These are phyloP conservation scores for Euryodendron excelsum DNA, from an alignment of 148 eudicot species.

Conservation along the genomic window DNA sequence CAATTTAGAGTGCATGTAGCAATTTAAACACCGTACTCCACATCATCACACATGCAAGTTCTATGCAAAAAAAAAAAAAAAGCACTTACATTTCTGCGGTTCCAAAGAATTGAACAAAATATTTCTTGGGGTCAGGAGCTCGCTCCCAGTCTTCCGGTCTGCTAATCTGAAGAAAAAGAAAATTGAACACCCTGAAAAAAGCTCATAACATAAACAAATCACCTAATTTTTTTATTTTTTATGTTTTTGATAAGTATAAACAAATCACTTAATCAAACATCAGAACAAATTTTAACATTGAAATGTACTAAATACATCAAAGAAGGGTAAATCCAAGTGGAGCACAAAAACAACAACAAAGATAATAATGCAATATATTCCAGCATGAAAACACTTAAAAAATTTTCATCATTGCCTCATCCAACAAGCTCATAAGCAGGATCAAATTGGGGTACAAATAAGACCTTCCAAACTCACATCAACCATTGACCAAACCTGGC, in stretches of 20 bases:
- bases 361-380: background rate
- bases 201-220: background rate
- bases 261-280: background rate
- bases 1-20: background rate
- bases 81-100: conserved; percentile 89
- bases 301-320: background rate
- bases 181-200: conserved; percentile 21
- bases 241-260: no score
- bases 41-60: background rate
- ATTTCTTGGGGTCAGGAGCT: conserved; percentile 79
- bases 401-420: conserved; percentile 1
- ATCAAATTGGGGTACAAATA: background rate
- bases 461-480: background rate
- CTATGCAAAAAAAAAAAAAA: background rate
- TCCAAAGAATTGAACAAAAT: conserved; percentile 88
- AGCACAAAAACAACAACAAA: background rate
- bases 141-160: conserved; percentile 80
- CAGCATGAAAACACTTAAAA: background rate
- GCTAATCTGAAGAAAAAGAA: conserved; percentile 68
- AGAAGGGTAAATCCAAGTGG: background rate
- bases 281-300: background rate
- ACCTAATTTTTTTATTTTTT: no score
- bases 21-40: background rate
- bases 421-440: conserved; percentile 10
- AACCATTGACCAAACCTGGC: background rate